Evolutionary conservation across 495 filamentous ascomycete species (phyloP).

Genomic region (Aspergillus incahuasiensis): DNA sequence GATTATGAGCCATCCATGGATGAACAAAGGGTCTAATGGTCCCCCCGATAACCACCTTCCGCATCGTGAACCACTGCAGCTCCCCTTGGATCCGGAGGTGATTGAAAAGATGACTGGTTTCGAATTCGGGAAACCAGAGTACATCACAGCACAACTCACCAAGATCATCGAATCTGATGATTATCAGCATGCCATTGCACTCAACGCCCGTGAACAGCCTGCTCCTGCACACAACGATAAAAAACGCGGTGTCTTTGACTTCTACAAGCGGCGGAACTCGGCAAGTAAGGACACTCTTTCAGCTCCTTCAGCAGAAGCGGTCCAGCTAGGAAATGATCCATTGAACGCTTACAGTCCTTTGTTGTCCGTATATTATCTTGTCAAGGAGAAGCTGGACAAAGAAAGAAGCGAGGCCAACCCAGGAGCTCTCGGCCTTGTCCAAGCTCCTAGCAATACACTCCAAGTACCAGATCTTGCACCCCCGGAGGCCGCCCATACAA

Average conservation of each 20-base stretch:
- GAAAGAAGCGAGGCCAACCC: conserved; percentile 65
- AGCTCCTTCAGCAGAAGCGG: conserved; percentile 75
- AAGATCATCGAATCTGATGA: conserved; percentile 85
- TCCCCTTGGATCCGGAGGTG: conserved; percentile 79
- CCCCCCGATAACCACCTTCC: conserved; percentile 91
- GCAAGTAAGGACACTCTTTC: conserved; percentile 86
- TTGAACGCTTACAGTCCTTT: conserved; percentile 91
- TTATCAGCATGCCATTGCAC: conserved; percentile 74
- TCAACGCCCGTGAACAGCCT: conserved; percentile 62
- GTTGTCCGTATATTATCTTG: conserved; percentile 92
- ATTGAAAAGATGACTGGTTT: conserved; percentile 95
- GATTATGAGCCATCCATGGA: conserved; percentile 97
- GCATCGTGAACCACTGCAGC: conserved; percentile 71
- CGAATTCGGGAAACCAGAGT: conserved; percentile 86
- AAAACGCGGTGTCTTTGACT: conserved; percentile 89
- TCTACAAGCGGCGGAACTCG: conserved; percentile 93
- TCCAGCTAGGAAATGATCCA: conserved; percentile 80
- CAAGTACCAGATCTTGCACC: conserved; percentile 70
- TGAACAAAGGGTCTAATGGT: conserved; percentile 83
- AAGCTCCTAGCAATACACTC: conserved; percentile 54
- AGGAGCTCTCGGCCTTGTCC: conserved; percentile 52
- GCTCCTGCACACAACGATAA: conserved; percentile 69
- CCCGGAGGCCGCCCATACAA: conserved; percentile 90
- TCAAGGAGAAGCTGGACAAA: conserved; percentile 87
- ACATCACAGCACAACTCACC: conserved; percentile 74